These are phyloP conservation scores for Clavispora vitiphila DNA, from an alignment of 805 yeast genomes.

Conservation along the genomic window DNA sequence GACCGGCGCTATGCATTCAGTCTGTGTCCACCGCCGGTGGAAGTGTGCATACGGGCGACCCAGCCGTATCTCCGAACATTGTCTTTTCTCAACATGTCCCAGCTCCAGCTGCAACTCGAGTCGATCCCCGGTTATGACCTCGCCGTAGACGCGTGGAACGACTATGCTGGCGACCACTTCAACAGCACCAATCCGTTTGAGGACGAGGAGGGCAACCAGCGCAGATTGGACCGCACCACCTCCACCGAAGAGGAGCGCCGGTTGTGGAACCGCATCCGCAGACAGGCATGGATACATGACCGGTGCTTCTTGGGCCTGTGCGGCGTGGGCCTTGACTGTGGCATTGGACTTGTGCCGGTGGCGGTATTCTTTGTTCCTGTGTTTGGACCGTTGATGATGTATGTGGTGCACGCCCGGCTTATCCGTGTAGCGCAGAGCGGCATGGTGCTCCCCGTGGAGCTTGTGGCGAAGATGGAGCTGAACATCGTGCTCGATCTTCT, in stretches of 20 bases:
- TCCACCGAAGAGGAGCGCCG: slow-evolving; percentile 52
- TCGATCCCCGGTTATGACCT: slow-evolving; percentile 51
- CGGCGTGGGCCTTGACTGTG: slow-evolving; percentile 59
- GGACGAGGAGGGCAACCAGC: slow-evolving; percentile 53
- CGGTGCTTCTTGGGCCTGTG: slow-evolving; percentile 76
- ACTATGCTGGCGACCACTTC: slow-evolving; percentile 59
- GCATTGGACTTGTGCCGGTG: slow-evolving; percentile 74
- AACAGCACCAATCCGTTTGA: slow-evolving; percentile 65
- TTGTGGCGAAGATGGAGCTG: slow-evolving; percentile 67
- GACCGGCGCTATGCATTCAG: too few species aligned
- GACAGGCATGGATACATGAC: slow-evolving; percentile 84
- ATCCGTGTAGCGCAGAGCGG: slow-evolving; percentile 54
- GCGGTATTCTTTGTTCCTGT: slow-evolving; percentile 64
- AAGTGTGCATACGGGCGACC: neutral
- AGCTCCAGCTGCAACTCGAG: slow-evolving; percentile 15
- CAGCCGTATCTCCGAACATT: too few species aligned
- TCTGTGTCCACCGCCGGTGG: too few species aligned
- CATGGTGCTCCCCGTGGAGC: slow-evolving; percentile 51
- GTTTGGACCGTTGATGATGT: slow-evolving; percentile 82
- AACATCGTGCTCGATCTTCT: slow-evolving; percentile 71
- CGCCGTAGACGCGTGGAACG: slow-evolving; percentile 57
- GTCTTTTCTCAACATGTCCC: slow-evolving; percentile 12
- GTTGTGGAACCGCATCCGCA: slow-evolving; percentile 69
- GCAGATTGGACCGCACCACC: slow-evolving; percentile 49
- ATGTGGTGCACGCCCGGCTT: slow-evolving; percentile 67